Conservation (phyloP, 1,139 yeast species). For the Spathaspora jeffriesii region DNA sequence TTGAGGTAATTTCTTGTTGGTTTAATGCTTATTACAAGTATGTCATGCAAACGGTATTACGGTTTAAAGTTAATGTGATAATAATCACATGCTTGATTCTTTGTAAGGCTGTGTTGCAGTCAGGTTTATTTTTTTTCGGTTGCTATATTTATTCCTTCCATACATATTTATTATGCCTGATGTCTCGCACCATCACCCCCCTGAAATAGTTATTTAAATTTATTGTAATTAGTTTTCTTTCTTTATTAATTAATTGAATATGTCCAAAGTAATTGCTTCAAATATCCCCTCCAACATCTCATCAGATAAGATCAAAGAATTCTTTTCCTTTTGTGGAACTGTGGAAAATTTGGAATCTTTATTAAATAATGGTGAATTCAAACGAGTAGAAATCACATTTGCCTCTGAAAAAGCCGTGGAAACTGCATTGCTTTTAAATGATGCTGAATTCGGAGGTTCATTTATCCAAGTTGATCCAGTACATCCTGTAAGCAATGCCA, state of each 20-base stretch:
- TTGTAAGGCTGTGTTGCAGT: too few species aligned
- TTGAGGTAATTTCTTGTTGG: too few species aligned
- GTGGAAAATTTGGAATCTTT: conserved; percentile 26
- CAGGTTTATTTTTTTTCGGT: too few species aligned
- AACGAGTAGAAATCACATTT: conserved; percentile 51
- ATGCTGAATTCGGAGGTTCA: conserved; percentile 69
- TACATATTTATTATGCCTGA: too few species aligned
- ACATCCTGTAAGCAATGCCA: conserved; percentile 14
- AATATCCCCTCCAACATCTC: conserved; percentile 58
- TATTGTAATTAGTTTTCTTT: neutral
- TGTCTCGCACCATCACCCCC: too few species aligned
- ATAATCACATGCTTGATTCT: too few species aligned
- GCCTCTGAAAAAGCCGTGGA: conserved; percentile 62
- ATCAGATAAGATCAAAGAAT: conserved; percentile 59
- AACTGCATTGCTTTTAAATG: conserved; percentile 73
- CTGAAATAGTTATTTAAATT: too few species aligned
- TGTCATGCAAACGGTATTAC: too few species aligned
- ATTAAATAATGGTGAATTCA: conserved; percentile 22
- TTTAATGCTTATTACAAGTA: too few species aligned
- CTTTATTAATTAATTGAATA: conserved; percentile 10
- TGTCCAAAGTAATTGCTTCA: conserved; percentile 54
- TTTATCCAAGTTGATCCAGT: conserved; percentile 49
- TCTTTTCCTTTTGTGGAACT: conserved; percentile 80
- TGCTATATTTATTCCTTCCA: too few species aligned
- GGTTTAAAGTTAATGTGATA: too few species aligned